These are phyloP conservation scores for Mrakia frigida DNA, from an alignment of 768 basidiomycete genomes.

Conservation along the genomic window DNA sequence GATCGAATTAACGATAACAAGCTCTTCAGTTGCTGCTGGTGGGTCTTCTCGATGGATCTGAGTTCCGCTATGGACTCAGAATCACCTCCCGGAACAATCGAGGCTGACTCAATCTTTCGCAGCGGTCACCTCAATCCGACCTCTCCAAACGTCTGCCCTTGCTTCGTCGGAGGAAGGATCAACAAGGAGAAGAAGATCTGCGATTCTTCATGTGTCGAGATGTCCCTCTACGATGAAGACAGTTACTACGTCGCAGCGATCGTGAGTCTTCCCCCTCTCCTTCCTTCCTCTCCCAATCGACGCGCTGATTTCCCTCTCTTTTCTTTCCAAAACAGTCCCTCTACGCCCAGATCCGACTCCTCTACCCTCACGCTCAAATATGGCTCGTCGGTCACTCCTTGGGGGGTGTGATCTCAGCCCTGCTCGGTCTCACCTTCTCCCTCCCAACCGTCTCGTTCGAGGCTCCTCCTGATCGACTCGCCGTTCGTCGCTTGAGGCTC, in stretches of 20 bases:
- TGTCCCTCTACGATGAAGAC: conserved; percentile 1
- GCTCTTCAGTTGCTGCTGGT: conserved; percentile 28
- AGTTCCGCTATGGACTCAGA: background rate
- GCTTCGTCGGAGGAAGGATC: conserved; percentile 8
- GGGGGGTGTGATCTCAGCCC: conserved; percentile 24
- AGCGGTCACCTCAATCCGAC: conserved; percentile 13
- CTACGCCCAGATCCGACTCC: background rate
- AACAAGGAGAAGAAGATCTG: conserved; percentile 15
- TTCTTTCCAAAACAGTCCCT: background rate
- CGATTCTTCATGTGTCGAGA: conserved; percentile 8
- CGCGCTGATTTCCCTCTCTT: background rate
- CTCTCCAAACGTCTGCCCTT: conserved; percentile 12
- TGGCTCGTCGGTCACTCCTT: conserved; percentile 30
- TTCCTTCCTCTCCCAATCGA: background rate
- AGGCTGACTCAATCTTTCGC: background rate
- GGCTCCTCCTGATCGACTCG: conserved; percentile 16
- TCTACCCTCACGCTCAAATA: conserved; percentile 20
- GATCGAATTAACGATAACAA: conserved; percentile 31
- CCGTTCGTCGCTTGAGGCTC: conserved; percentile 15
- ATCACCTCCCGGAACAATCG: background rate
- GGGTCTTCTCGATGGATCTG: background rate
- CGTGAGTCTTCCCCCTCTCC: background rate
- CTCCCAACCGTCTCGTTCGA: conserved; percentile 27
- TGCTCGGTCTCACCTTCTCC: conserved; percentile 24
- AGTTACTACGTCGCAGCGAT: conserved; percentile 25